Base-by-base conservation (phyloP, 2,329 filamentous ascomycete species). In the Neonectria magnoliae region DNA sequence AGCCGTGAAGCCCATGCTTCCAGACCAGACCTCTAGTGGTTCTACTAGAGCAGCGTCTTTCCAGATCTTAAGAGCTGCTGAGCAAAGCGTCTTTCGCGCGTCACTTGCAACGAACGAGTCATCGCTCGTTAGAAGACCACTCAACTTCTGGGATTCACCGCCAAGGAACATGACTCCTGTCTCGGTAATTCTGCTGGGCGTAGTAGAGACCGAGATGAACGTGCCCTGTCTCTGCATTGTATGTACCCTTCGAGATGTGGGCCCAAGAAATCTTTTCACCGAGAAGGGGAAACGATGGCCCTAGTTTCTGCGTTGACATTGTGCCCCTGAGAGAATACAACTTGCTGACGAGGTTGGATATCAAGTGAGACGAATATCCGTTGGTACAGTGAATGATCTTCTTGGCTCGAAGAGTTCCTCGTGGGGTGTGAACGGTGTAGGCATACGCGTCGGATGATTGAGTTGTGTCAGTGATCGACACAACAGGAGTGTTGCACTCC, bases 331-430 rank as follows among this genome's bases (percentile, higher is more conserved):
- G 51, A 0, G 83, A 78, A 5, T 81, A 80, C 6, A 85, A 68
- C 29, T 80, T 81, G 7, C 80, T 79, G 6, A 78, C 75, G 2
- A 87, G 75, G 0, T 78, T 80, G 0, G 86, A 84, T 3, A 88
- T 73, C 5, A 88, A 78, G 47, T 86, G 81, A 0, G 81, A 75
- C 0, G 83, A 79, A 66, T 84, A 84, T 1, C 79, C 85, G 67
- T 90, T 88, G 1, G 85, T 88, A 44, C 84, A 84, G 67, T 89
- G 85, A 5, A 89, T 78, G 5, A 90, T 75, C 54, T 87, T 80
- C 2, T 76, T 77, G 14, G 84, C 79, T 2, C 69, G 71, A 9
- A 88, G 78, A 0, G 48, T 66, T 1, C 85, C 86, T n/a, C 84
- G 76, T 0, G 69, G 60, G 0, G 87, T 89, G 1, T 73, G 62